Percentiles rank a stretch among this genome's conserved stretches.
Evolutionary conservation across 805 yeast genomes (phyloP).

Genomic region (Candida awuae): DNA sequence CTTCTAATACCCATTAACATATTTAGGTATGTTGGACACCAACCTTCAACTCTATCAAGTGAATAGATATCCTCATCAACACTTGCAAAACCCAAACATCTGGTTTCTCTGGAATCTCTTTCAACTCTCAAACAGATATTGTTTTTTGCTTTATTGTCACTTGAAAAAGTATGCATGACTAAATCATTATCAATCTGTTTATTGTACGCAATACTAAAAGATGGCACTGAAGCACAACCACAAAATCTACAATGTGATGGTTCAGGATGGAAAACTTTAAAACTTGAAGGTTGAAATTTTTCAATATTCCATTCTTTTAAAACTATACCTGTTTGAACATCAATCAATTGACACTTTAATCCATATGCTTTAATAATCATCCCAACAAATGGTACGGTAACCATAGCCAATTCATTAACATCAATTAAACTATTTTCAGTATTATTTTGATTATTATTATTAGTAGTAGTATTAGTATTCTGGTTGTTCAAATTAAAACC

Average conservation of each 20-base stretch:
- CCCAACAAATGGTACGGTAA: constrained; percentile 62
- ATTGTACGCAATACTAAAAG: constrained; percentile 67
- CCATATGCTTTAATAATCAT: constrained; percentile 58
- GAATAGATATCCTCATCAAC: constrained; percentile 65
- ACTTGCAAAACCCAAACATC: constrained; percentile 79
- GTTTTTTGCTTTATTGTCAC: constrained; percentile 67
- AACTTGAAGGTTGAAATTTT: constrained; percentile 48
- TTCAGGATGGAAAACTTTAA: constrained; percentile 70
- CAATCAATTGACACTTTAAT: constrained; percentile 56
- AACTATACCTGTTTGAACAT: constrained; percentile 70
- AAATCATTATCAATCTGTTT: constrained; percentile 48
- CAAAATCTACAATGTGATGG: constrained; percentile 88
- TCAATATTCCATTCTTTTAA: constrained; percentile 56
- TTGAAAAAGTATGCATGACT: constrained; percentile 64
- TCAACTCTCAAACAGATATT: constrained; percentile 82
- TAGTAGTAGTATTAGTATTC: neutral
- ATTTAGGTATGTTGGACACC: constrained; percentile 75
- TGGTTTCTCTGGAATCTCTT: constrained; percentile 84
- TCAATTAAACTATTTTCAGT: constrained; percentile 6
- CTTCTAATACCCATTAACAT: constrained; percentile 60
- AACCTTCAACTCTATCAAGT: constrained; percentile 58
- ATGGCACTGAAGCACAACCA: constrained; percentile 75
- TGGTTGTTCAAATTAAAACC: constrained; percentile 2
- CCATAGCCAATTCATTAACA: constrained; percentile 29
- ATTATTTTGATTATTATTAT: neutral